phyloP scores from a whole-genome alignment of 352 stramenopile species.

The Phytophthora boehmeriae region DNA sequence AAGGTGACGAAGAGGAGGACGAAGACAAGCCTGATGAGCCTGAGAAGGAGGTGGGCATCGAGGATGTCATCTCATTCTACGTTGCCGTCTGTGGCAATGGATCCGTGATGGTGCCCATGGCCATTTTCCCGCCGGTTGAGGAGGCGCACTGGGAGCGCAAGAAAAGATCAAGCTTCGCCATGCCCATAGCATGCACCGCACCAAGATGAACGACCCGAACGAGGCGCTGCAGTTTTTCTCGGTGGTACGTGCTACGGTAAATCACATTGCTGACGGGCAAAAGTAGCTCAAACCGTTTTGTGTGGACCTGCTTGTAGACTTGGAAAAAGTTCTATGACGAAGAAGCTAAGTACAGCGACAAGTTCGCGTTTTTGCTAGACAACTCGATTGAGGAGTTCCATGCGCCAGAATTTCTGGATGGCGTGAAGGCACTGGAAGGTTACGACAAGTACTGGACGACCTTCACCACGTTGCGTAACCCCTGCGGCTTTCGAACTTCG shows the following conservation, averaged over 20 bases:
- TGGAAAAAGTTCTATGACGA: constrained; percentile 91
- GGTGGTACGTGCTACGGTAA: constrained; percentile 41
- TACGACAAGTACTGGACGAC: constrained; percentile 89
- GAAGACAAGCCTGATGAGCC: constrained; percentile 14
- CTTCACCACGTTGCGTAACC: constrained; percentile 76
- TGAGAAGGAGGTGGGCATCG: constrained; percentile 35
- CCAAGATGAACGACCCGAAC: constrained; percentile 68
- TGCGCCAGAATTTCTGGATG: constrained; percentile 66
- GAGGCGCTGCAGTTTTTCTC: constrained; percentile 87
- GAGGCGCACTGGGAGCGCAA: constrained; percentile 87
- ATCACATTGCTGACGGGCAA: neutral
- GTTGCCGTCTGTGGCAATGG: constrained; percentile 87
- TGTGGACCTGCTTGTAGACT: constrained; percentile 39
- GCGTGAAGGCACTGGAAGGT: constrained; percentile 76
- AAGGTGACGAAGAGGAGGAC: constrained; percentile 18
- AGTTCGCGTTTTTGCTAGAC: constrained; percentile 83
- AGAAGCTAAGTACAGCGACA: constrained; percentile 87
- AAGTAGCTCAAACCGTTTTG: neutral
- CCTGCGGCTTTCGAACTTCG: constrained; percentile 77
- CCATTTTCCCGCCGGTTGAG: constrained; percentile 81
- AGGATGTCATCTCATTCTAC: constrained; percentile 82
- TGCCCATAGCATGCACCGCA: constrained; percentile 79
- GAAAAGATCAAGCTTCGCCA: constrained; percentile 85
- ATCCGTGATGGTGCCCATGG: constrained; percentile 87
- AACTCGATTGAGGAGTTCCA: constrained; percentile 70